Percentiles rank a stretch among this genome's conserved stretches.
These are phyloP conservation scores for Aureobasidium melanogenum DNA, from an alignment of 2,329 filamentous ascomycete species.

Conservation along the genomic window DNA sequence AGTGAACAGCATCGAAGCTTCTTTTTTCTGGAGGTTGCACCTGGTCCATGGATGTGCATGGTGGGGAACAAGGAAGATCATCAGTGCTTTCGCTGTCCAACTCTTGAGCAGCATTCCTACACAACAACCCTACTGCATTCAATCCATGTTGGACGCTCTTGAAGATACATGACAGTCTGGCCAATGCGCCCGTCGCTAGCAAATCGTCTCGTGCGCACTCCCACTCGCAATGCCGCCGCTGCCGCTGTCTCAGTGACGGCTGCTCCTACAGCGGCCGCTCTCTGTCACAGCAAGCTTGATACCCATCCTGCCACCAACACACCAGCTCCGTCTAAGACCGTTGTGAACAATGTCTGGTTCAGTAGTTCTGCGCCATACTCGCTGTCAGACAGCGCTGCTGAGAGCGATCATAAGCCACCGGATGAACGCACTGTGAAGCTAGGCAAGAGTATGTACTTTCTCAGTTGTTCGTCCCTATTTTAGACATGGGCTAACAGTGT, in stretches of 20 bases:
- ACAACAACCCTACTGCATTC: background rate
- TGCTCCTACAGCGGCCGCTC: background rate
- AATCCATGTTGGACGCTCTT: slow-evolving; percentile 4
- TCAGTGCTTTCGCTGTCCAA: background rate
- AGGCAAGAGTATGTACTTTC: slow-evolving; percentile 45
- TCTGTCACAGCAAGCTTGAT: background rate
- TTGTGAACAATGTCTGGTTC: slow-evolving; percentile 2
- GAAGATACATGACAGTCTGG: slow-evolving; percentile 22
- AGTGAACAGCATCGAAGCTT: background rate
- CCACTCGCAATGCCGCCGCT: slow-evolving; percentile 1
- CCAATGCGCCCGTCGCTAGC: slow-evolving; percentile 11
- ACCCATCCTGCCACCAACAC: background rate
- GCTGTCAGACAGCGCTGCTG: background rate
- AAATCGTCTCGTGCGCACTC: slow-evolving; percentile 6
- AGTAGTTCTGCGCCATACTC: background rate
- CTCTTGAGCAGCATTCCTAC: background rate
- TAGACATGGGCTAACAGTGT: background rate
- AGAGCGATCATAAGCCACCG: slow-evolving; percentile 35
- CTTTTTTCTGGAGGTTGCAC: background rate
- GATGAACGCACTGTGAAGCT: slow-evolving; percentile 54
- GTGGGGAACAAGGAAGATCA: background rate
- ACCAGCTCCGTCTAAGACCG: background rate
- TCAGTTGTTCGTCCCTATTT: background rate
- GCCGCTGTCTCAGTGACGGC: background rate
- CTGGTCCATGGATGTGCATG: background rate